These are phyloP conservation scores for Amanita muscaria DNA, from an alignment of 768 basidiomycete species.

Conservation along the genomic window DNA sequence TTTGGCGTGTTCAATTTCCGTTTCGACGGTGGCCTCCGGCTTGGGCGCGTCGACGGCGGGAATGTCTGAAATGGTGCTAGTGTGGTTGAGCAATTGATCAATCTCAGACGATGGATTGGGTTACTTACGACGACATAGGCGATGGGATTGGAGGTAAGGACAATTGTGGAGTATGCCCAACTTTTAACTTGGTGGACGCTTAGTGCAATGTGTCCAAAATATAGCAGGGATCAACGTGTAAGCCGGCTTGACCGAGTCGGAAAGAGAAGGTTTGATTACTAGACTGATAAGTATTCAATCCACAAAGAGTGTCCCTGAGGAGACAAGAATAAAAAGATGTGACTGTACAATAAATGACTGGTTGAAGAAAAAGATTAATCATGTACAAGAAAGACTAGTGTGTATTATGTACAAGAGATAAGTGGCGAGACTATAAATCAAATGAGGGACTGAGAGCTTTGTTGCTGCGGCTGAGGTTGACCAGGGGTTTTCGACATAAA, in stretches of 20 bases:
- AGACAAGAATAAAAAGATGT: not conserved
- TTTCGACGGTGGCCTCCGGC: conserved; percentile 34
- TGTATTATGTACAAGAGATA: not conserved
- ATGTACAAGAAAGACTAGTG: no score
- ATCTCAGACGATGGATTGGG: not conserved
- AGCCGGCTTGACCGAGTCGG: not conserved
- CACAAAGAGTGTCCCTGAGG: not conserved
- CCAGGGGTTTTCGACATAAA: not conserved
- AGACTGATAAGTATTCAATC: conserved; percentile 5
- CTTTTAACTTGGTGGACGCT: no score
- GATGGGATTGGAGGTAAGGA: not conserved
- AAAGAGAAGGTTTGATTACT: not conserved
- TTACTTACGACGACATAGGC: conserved; percentile 5
- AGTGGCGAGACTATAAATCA: not conserved
- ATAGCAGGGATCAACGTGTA: not conserved
- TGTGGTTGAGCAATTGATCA: not conserved
- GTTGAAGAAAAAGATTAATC: not conserved
- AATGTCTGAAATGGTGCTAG: not conserved
- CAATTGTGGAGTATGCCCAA: no score
- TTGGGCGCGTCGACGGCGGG: conserved; percentile 19
- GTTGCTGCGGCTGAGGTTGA: conserved; percentile 7
- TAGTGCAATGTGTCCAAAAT: no score
- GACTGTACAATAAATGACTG: not conserved
- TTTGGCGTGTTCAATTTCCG: conserved; percentile 67
- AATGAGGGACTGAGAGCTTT: conserved; percentile 3